phyloP scores from a whole-genome alignment of 371 early-diverging fungal species.

The Paraphysoderma sedebokerense region DNA sequence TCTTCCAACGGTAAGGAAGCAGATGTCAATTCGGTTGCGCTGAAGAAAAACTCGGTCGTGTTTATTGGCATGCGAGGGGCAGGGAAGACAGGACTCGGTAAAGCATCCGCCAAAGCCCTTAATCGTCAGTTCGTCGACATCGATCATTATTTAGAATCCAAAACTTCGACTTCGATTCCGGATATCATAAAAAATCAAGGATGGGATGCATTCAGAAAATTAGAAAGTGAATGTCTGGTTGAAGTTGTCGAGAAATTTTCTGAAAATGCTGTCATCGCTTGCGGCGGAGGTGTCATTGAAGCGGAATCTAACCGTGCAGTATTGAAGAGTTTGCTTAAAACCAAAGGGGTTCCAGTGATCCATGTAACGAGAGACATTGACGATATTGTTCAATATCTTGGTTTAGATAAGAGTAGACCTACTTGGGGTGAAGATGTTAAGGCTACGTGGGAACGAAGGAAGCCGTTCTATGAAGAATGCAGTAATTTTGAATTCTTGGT shows the following conservation, averaged over 20 bases:
- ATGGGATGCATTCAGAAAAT: slow-evolving; percentile 78
- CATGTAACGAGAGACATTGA: slow-evolving; percentile 67
- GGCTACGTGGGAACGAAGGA: slow-evolving; percentile 61
- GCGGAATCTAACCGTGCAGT: slow-evolving; percentile 42
- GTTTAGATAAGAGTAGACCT: slow-evolving; percentile 65
- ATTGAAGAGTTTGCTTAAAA: slow-evolving; percentile 30
- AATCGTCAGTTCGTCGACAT: slow-evolving; percentile 68
- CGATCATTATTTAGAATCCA: slow-evolving; percentile 61
- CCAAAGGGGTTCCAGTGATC: slow-evolving; percentile 44
- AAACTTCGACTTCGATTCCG: slow-evolving; percentile 46
- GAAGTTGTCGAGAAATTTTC: slow-evolving; percentile 33
- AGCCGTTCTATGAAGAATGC: slow-evolving; percentile 55
- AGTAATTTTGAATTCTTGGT: slow-evolving; percentile 64
- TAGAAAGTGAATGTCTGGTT: slow-evolving; percentile 42
- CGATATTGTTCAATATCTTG: slow-evolving; percentile 58
- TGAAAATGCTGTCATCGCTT: slow-evolving; percentile 55
- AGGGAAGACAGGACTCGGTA: slow-evolving; percentile 83
- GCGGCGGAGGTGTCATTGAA: slow-evolving; percentile 93
- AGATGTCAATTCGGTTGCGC: slow-evolving; percentile 16
- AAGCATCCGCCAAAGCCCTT: slow-evolving; percentile 43
- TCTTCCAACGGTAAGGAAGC: background rate
- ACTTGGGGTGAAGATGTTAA: slow-evolving; percentile 64
- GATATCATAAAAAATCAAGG: slow-evolving; percentile 58
- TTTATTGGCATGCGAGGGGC: slow-evolving; percentile 95
- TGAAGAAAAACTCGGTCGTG: slow-evolving; percentile 23